Conservation (phyloP, 352 stramenopile species). For the Pythium myriotylum region DNA sequence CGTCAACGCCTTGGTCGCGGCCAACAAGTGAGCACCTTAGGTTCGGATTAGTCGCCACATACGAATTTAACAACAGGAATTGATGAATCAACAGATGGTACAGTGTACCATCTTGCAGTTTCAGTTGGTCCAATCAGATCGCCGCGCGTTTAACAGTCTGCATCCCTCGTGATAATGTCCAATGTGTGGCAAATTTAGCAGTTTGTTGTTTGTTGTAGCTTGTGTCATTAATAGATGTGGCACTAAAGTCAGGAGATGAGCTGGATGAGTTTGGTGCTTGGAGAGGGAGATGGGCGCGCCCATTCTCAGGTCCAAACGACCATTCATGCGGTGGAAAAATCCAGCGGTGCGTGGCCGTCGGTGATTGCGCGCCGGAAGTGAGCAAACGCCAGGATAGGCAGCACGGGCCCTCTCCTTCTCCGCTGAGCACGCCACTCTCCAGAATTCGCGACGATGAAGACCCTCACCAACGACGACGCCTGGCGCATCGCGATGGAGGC, state of each 20-base stretch:
- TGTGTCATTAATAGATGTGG: too few relatives aligned
- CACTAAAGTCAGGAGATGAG: constrained; percentile 1
- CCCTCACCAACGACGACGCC: constrained; percentile 3
- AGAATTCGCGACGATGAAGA: background rate
- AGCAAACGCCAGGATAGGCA: background rate
- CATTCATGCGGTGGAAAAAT: background rate
- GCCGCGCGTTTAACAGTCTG: background rate
- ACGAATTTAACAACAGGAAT: constrained; percentile 1
- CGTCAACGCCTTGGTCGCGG: constrained; percentile 36
- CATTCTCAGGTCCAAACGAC: constrained; percentile 2
- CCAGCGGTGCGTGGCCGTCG: background rate
- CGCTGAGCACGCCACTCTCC: background rate
- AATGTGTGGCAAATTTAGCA: too few relatives aligned
- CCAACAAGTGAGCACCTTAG: constrained; percentile 6
- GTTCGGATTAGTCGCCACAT: background rate
- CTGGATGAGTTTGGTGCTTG: constrained; percentile 5
- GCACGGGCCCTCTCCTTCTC: background rate
- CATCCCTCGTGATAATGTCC: background rate
- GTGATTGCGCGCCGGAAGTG: background rate
- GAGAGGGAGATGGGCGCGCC: constrained; percentile 7
- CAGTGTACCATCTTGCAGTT: background rate
- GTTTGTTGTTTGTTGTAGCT: too few relatives aligned
- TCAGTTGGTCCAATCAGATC: constrained; percentile 9
- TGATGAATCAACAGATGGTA: background rate
- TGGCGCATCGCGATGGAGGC: constrained; percentile 9